Base-by-base conservation (phyloP, 2,329 filamentous ascomycete species). In the Aspergillus uvarum region DNA sequence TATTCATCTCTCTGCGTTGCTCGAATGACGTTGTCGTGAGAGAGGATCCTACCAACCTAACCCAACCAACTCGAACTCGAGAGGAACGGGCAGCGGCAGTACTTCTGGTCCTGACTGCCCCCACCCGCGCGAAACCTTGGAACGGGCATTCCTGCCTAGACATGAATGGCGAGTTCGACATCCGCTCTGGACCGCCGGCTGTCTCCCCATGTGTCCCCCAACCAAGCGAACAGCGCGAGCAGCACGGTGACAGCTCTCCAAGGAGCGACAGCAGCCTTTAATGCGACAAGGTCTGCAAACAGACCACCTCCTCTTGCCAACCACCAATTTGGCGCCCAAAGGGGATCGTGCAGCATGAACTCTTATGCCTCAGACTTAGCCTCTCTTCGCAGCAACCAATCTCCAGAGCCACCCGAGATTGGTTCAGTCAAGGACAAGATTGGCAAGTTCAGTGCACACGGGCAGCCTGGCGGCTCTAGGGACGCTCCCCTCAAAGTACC, bases 341-440 rank as follows among this genome's bases (percentile, higher is more conserved):
- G 62, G 53, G 61, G 57, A 31, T 59, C 66, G 47, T 62, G 67
- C 16, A 58, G 64, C 42, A 56, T 68, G 51, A 63, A 62, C 55
- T 65, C 60, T 56, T 60, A 65, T 60, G 58, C 21, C 58, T 58
- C 59, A 31, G 56, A 58, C 22, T 44, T 52, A 12, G 53, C 51
- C 59, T 57, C 52, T 38, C 56, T 56, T 48, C 59, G 58, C 29
- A 61, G 67, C 48, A 60, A 64, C 55, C 67, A 65, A 47, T 66
- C 69, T 3, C 65, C 68, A 10, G 57, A 63, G 29, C 65, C 63
- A n/a, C 74, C 72, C 5, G 70, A 72, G 61, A 65, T 67, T 22
- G 73, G 72, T 22, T 72, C 74, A 5, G 76, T 79, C 47, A 76
- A 64, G 63, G 74, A 76, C 60, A 77, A 73, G 59, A 75, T 78